Percentiles rank a stretch among this genome's conserved stretches.
Evolutionary conservation across 202 grass and related monocot species (phyloP).

Genomic region (Eragrostis tef): DNA sequence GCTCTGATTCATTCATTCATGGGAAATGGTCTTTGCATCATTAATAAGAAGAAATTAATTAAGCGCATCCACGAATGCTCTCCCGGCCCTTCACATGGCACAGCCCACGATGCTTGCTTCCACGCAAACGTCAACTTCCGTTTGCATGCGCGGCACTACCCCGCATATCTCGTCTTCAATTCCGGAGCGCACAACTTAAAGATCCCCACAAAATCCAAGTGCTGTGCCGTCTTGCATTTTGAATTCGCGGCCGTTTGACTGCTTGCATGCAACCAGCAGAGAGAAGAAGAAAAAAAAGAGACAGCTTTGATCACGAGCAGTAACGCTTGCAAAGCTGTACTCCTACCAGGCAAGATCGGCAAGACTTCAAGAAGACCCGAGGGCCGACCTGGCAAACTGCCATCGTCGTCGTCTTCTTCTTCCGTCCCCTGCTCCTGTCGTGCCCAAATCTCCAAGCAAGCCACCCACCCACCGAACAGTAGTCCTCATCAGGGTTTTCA

Average conservation of each 20-base stretch:
- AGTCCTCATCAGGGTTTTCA: neutral
- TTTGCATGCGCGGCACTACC: conserved; percentile 14
- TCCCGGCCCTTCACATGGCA: neutral
- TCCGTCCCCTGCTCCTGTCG: neutral
- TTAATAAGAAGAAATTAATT: neutral
- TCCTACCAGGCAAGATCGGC: neutral
- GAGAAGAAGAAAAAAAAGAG: neutral
- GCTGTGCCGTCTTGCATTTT: neutral
- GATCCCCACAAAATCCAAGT: neutral
- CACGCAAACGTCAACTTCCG: conserved; percentile 10
- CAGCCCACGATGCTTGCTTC: neutral
- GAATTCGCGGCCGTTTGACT: neutral
- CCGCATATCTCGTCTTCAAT: neutral
- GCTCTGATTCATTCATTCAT: neutral
- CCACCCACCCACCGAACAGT: neutral
- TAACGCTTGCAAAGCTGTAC: neutral
- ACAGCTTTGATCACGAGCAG: neutral
- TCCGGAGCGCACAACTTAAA: neutral
- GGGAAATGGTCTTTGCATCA: neutral
- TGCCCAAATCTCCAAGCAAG: conserved; percentile 37
- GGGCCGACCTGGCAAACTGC: neutral
- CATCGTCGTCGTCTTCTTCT: neutral
- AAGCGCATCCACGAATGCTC: neutral
- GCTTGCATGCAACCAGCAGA: too few species aligned
- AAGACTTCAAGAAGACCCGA: neutral